These are phyloP conservation scores for Lonicera japonica DNA, from an alignment of 129 eudicot species.

Conservation along the genomic window DNA sequence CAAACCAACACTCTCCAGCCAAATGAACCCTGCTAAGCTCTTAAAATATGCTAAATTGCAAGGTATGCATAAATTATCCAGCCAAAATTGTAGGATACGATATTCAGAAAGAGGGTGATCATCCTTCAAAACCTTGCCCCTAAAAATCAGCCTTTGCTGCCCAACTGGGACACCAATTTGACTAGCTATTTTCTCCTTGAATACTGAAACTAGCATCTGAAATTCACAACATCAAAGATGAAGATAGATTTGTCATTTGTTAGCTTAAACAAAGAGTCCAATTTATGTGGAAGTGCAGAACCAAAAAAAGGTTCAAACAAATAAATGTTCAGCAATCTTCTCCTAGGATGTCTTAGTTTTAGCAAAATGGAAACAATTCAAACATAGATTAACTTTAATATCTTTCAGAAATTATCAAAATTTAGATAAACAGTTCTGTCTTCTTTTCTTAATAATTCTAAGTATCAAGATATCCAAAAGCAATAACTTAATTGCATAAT, in stretches of 20 bases:
- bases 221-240: slow-evolving; percentile 3
- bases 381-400: neutral
- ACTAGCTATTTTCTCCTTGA: slow-evolving; percentile 77
- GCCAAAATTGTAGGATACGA: slow-evolving; percentile 70
- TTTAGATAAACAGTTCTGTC: no score
- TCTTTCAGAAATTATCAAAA: no score
- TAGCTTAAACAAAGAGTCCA: neutral
- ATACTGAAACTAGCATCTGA: slow-evolving; percentile 71
- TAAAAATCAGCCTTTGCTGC: slow-evolving; percentile 82
- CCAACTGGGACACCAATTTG: slow-evolving; percentile 83
- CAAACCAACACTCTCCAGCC: no score
- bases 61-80: no score
- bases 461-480: no score
- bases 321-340: no score
- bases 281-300: neutral
- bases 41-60: no score
- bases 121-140: slow-evolving; percentile 97
- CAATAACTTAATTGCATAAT: neutral
- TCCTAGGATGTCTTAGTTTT: neutral
- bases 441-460: no score
- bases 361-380: neutral
- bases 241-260: neutral
- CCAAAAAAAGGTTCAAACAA: neutral
- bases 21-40: no score
- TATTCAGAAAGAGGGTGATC: slow-evolving; percentile 78